Conservation (phyloP, 805 yeast species). For the Barnettozyma populi region DNA sequence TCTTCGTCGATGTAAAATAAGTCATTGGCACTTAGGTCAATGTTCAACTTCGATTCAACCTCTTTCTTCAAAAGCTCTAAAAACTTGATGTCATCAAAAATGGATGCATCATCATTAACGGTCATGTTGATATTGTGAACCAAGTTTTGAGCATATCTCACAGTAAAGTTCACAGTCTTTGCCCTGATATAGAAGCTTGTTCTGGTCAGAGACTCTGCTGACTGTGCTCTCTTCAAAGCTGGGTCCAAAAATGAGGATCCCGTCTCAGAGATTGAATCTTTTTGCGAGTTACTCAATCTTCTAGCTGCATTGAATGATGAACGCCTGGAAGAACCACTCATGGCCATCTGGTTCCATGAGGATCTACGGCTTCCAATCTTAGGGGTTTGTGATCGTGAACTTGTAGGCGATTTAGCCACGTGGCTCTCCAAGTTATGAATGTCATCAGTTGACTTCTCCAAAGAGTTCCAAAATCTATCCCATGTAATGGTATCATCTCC, state of each 20-base stretch:
- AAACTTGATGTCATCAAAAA: constrained; percentile 19
- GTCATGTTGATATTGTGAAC: constrained; percentile 23
- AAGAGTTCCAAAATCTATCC: constrained; percentile 30
- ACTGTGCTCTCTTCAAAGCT: constrained; percentile 13
- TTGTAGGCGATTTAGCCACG: constrained; percentile 19
- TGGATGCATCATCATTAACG: constrained; percentile 16
- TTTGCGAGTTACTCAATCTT: constrained; percentile 10
- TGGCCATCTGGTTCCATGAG: constrained; percentile 16
- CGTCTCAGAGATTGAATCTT: constrained; percentile 5
- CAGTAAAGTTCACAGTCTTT: constrained; percentile 18
- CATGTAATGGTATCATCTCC: constrained; percentile 24
- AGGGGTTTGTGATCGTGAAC: constrained; percentile 24
- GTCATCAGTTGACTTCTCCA: constrained; percentile 27
- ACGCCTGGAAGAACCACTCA: constrained; percentile 15
- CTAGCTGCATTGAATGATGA: constrained; percentile 13
- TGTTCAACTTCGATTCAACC: constrained; percentile 20
- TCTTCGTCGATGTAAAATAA: constrained; percentile 36
- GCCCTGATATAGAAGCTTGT: constrained; percentile 19
- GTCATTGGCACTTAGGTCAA: constrained; percentile 21
- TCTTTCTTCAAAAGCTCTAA: constrained; percentile 22
- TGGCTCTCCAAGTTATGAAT: constrained; percentile 22
- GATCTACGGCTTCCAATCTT: constrained; percentile 14
- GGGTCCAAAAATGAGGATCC: not conserved
- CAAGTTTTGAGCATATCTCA: constrained; percentile 11
- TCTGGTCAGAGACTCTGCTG: constrained; percentile 21